Evolutionary conservation across 805 yeast genomes (phyloP).

Genomic region (Zygosaccharomyces gambellarensis): DNA sequence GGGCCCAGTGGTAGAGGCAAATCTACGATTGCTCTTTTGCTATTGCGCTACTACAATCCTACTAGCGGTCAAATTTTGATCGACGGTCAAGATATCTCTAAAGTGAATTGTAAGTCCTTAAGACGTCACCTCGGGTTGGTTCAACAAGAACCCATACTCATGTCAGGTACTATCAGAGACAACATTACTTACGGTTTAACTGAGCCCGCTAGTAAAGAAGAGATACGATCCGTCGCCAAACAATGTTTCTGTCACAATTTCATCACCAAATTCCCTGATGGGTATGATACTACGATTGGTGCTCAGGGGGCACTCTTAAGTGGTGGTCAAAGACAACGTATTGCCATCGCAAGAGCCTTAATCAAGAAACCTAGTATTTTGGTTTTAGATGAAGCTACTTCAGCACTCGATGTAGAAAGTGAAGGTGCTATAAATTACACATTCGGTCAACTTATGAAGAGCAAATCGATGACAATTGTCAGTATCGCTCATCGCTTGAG

Average conservation of each 20-base stretch:
- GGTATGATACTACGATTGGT: slow-evolving; percentile 61
- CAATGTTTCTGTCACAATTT: slow-evolving; percentile 57
- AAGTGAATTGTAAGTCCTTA: slow-evolving; percentile 46
- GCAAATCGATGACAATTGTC: slow-evolving; percentile 67
- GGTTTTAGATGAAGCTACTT: slow-evolving; percentile 83
- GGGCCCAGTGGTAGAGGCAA: slow-evolving; percentile 94
- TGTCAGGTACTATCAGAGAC: slow-evolving; percentile 76
- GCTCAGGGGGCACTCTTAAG: slow-evolving; percentile 66
- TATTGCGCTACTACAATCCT: slow-evolving; percentile 53
- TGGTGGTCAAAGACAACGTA: slow-evolving; percentile 91
- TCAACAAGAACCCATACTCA: slow-evolving; percentile 70
- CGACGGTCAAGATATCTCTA: slow-evolving; percentile 48
- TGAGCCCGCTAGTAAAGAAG: slow-evolving; percentile 57
- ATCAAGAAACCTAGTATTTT: slow-evolving; percentile 68
- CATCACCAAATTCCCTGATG: slow-evolving; percentile 55
- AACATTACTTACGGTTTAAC: slow-evolving; percentile 67
- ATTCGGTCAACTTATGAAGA: slow-evolving; percentile 54
- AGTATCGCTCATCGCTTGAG: slow-evolving; percentile 92
- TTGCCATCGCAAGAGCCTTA: slow-evolving; percentile 82
- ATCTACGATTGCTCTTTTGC: slow-evolving; percentile 64
- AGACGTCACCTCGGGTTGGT: slow-evolving; percentile 65
- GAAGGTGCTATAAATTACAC: slow-evolving; percentile 77
- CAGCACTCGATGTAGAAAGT: slow-evolving; percentile 75
- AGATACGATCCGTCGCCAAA: slow-evolving; percentile 44
- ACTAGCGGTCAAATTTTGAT: slow-evolving; percentile 44